Evolutionary conservation across 129 eudicot genomes (phyloP).

Genomic region (Pulicaria dysenterica): DNA sequence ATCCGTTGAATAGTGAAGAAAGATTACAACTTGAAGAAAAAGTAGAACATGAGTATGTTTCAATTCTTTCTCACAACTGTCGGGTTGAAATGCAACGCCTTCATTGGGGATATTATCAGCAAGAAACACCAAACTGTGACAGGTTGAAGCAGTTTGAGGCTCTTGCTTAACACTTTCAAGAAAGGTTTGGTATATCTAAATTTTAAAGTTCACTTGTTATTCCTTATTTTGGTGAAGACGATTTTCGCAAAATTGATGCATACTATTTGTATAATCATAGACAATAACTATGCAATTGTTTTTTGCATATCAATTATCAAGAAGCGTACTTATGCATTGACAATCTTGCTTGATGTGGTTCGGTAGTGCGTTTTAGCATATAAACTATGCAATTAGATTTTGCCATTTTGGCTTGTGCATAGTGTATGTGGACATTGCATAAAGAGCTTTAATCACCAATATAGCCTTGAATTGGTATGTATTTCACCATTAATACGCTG

Average conservation of each 20-base stretch:
- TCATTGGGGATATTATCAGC: conserved; percentile 65
- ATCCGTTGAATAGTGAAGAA: conserved; percentile 48
- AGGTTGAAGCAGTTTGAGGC: conserved; percentile 40
- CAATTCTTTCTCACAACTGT: conserved; percentile 58
- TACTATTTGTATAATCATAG: conserved; percentile 17
- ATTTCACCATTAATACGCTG: conserved; percentile 6
- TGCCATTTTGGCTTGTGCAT: no score
- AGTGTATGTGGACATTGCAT: no score
- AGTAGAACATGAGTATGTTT: conserved; percentile 58
- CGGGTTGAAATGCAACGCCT: conserved; percentile 61
- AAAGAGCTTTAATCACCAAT: no score
- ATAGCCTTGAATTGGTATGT: not conserved
- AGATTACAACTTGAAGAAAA: conserved; percentile 51
- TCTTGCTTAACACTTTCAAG: conserved; percentile 21
- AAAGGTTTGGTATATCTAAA: conserved; percentile 23
- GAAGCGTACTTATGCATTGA: not conserved
- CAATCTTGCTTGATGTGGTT: no score
- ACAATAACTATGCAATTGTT: conserved; percentile 10
- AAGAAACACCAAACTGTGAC: conserved; percentile 66
- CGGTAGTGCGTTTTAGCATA: no score
- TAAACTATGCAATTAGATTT: no score
- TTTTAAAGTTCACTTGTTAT: not conserved
- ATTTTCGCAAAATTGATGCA: conserved; percentile 9
- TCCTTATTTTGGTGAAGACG: not conserved
- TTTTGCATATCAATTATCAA: conserved; percentile 8